Evolutionary conservation across 345 rosid species (phyloP).

Genomic region (Eucalyptus tenuipes): DNA sequence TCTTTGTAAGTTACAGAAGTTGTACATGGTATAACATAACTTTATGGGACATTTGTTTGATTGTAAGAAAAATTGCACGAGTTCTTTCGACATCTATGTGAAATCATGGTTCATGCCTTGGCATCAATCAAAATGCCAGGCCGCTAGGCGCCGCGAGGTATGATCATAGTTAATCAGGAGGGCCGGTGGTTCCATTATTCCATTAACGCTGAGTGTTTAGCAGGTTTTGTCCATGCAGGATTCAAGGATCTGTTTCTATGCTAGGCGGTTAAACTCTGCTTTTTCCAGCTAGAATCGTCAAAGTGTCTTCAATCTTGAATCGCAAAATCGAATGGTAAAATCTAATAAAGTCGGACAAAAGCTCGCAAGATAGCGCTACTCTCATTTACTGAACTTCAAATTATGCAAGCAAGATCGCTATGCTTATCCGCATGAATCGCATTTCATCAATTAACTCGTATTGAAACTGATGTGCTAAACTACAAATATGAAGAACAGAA

Average conservation of each 20-base stretch:
- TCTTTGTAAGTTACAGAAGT: not conserved
- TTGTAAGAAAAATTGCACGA: not conserved
- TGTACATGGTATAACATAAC: not conserved
- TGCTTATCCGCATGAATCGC: not conserved
- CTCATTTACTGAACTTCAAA: not conserved
- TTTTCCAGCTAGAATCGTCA: not conserved
- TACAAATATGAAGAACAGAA: not conserved
- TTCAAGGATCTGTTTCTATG: not conserved
- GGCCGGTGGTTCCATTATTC: not conserved
- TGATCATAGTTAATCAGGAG: not conserved
- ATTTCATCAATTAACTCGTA: not conserved
- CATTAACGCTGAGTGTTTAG: not conserved
- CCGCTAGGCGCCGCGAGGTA: fast-evolving
- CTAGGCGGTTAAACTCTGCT: not conserved
- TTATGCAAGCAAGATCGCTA: not conserved
- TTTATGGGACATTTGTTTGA: not conserved
- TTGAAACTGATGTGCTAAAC: not conserved
- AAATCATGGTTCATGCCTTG: not conserved
- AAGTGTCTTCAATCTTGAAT: not conserved
- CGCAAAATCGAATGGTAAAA: not conserved
- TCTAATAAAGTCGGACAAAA: not conserved
- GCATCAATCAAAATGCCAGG: not conserved
- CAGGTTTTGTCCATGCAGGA: not conserved
- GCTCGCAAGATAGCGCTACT: not conserved
- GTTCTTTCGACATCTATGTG: not conserved